Evolutionary conservation across 2,329 filamentous ascomycete species (phyloP), one percentile per base, ranked within the genome.

Genomic region (Diaporthe amygdali): DNA sequence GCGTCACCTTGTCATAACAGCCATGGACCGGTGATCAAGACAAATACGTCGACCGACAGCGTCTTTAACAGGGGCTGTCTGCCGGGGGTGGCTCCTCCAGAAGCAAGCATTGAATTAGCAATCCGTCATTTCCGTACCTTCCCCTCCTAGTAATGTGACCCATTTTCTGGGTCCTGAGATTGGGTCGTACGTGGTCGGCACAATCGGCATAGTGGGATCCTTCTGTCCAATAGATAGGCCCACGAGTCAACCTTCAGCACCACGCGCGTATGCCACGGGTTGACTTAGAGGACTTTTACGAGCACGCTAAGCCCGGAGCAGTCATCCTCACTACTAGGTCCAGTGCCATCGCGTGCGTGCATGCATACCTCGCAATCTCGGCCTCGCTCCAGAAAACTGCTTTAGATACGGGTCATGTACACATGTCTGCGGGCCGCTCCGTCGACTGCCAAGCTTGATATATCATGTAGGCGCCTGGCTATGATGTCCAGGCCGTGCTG

Each of bases 181-280:
- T 63, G 59, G 44, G 41, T n/a, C 20, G 59, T 17, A 20, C 44
- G 59, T 41, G 22, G 30, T 64, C 63, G 63, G 63, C 32, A 52
- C 25, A 49, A 54, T 6, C 63, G 63, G 63, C 63, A 66, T 9
- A 20, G 14, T 17, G 34, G 63, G 37, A 41, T 22, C n/a, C 27
- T 54, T 44, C 47, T 66, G 63, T 44, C 63, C 63, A 66, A 66
- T 66, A 37, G 22, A 66, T 41, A 3, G 63, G 15, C 63, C 63
- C 63, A 66, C 63, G 63, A 54, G 63, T 37, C 59, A 37, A 30
- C 14, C 12, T 37, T 14, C 59, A 37, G 30, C 2, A 27, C 44
- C 59, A 37, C 30, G 8, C 9, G 10, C 8, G 30, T 39, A 2
- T 8, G n/a, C 14, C n/a, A 41, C 34, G 12, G 34, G 54, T 25